These are phyloP conservation scores for Tylopilus vinaceipallidus DNA, from an alignment of 768 basidiomycete species.

Conservation along the genomic window DNA sequence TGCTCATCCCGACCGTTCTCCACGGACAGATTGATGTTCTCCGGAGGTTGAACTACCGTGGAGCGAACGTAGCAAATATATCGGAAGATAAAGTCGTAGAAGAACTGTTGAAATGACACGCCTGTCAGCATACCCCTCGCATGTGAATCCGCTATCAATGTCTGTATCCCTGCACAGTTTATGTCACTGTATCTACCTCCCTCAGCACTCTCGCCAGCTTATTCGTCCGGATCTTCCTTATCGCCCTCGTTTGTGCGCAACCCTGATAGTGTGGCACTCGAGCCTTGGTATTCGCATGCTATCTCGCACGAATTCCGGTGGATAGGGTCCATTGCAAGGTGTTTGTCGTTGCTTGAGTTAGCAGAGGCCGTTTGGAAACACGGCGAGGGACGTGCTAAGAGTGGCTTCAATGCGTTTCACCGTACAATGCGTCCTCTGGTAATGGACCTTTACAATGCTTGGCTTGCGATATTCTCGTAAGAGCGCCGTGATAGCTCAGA, in stretches of 20 bases:
- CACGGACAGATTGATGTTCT: constrained; percentile 76
- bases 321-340: constrained; percentile 5
- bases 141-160: constrained; percentile 21
- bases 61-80: constrained; percentile 76
- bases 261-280: constrained; percentile 1
- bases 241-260: constrained; percentile 8
- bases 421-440: background rate
- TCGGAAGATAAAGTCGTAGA: constrained; percentile 82
- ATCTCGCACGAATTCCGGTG: no score
- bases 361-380: no score
- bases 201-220: constrained; percentile 13
- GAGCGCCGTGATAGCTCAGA: background rate
- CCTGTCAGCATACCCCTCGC: constrained; percentile 25
- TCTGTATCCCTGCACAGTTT: constrained; percentile 24
- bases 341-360: no score
- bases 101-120: constrained; percentile 67
- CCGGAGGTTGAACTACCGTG: constrained; percentile 83
- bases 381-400: background rate
- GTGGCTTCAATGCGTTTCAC: background rate
- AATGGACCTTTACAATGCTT: background rate
- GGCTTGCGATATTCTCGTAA: background rate
- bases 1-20: constrained; percentile 1
- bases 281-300: constrained; percentile 5
- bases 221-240: constrained; percentile 17
- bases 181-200: constrained; percentile 27